Evolutionary conservation across 495 filamentous ascomycete genomes (phyloP).

Genomic region (Penicillium bialowiezense): DNA sequence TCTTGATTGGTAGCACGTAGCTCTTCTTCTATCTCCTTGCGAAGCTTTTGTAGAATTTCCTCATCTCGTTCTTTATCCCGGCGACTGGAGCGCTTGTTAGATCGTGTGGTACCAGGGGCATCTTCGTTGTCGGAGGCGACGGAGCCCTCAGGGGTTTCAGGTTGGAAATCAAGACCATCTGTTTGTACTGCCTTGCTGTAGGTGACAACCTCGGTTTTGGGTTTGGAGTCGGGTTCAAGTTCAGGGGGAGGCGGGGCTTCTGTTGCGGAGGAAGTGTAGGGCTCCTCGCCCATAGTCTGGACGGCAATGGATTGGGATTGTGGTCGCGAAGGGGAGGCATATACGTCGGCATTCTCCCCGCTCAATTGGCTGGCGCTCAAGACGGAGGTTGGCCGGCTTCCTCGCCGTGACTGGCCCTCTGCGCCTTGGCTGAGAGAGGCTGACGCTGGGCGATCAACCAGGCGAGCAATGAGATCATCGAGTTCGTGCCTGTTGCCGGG

Average conservation of each 20-base stretch:
- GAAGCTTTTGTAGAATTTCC: constrained; percentile 78
- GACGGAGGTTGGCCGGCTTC: constrained; percentile 81
- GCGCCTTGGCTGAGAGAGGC: constrained; percentile 64
- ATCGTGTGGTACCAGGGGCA: constrained; percentile 41
- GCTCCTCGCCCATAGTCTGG: constrained; percentile 67
- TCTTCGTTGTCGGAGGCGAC: constrained; percentile 68
- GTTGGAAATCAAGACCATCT: constrained; percentile 34
- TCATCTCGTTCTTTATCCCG: constrained; percentile 79
- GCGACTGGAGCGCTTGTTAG: constrained; percentile 66
- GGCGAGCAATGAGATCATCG: constrained; percentile 73
- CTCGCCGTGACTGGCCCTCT: constrained; percentile 63
- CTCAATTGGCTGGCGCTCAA: constrained; percentile 72
- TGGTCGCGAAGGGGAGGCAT: constrained; percentile 34
- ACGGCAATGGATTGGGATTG: constrained; percentile 51
- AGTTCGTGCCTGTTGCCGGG: constrained; percentile 73
- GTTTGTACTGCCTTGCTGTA: constrained; percentile 98
- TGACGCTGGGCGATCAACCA: constrained; percentile 75
- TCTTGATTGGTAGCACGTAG: constrained; percentile 64
- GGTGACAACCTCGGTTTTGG: constrained; percentile 75
- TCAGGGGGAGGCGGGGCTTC: constrained; percentile 74
- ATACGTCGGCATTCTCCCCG: constrained; percentile 60
- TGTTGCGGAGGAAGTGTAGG: constrained; percentile 63
- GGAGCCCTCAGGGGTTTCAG: constrained; percentile 52
- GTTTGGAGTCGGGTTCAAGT: constrained; percentile 68
- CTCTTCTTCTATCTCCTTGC: constrained; percentile 91